A percentile compares a stretch with the other conserved stretches of the same genome.
Evolutionary conservation across 2,329 filamentous ascomycete genomes (phyloP).

Genomic region (Arthrocladium fulminans): DNA sequence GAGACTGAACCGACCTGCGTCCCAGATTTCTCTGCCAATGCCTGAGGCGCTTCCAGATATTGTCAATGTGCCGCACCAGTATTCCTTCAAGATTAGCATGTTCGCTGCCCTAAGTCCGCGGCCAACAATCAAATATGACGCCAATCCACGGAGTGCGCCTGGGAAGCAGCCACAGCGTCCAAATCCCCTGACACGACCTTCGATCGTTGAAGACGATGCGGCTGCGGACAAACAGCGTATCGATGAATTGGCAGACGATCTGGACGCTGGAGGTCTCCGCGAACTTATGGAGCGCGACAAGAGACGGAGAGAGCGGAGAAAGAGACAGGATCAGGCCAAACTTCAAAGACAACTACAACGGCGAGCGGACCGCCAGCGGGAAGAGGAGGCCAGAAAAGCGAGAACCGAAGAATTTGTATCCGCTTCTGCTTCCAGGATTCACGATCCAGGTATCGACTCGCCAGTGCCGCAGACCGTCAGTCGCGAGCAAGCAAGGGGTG

Average conservation of each 20-base stretch:
- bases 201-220: slow-evolving; percentile 52
- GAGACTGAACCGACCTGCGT: slow-evolving; percentile 54
- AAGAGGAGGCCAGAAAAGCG: slow-evolving; percentile 30
- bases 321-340: slow-evolving; percentile 58
- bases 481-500: slow-evolving; percentile 10
- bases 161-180: slow-evolving; percentile 27
- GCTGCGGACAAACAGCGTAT: slow-evolving; percentile 54
- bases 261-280: slow-evolving; percentile 74
- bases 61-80: slow-evolving; percentile 62
- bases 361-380: slow-evolving; percentile 47
- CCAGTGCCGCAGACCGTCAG: not conserved
- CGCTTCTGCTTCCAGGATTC: slow-evolving; percentile 1
- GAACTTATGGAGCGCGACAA: slow-evolving; percentile 86
- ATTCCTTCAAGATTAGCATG: slow-evolving; percentile 70
- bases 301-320: slow-evolving; percentile 67
- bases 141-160: slow-evolving; percentile 51
- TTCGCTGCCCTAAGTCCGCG: slow-evolving; percentile 76
- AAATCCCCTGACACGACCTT: slow-evolving; percentile 25
- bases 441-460: not conserved
- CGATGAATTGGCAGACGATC: slow-evolving; percentile 66
- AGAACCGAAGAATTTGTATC: slow-evolving; percentile 12
- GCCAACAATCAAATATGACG: slow-evolving; percentile 69
- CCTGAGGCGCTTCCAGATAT: slow-evolving; percentile 65
- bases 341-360: slow-evolving; percentile 41
- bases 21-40: slow-evolving; percentile 65